These are phyloP conservation scores for Ascochyta clinopodiicola DNA, from an alignment of 2,329 filamentous ascomycete species.

Conservation along the genomic window DNA sequence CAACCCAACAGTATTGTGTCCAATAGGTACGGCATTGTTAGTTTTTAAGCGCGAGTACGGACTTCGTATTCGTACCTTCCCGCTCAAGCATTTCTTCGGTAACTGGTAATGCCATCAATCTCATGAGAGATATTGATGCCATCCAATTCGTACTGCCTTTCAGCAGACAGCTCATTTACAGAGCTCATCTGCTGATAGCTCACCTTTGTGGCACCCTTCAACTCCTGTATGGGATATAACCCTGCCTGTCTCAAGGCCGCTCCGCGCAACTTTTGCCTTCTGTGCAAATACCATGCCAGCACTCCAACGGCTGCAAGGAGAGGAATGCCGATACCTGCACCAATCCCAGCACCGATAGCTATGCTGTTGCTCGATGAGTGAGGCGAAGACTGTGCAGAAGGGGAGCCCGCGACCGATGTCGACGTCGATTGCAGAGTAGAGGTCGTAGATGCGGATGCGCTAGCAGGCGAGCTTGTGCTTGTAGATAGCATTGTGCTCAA, in stretches of 20 bases:
- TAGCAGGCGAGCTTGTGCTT: neutral
- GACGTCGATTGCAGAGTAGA: neutral
- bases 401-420: neutral
- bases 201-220: neutral
- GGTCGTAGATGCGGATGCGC: slow-evolving; percentile 4
- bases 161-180: neutral
- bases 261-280: neutral
- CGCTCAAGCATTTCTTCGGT: neutral
- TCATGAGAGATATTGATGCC: neutral
- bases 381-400: neutral
- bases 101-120: neutral
- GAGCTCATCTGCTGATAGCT: neutral
- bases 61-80: no score
- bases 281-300: slow-evolving; percentile 1
- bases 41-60: no score
- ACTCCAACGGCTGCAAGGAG: slow-evolving; percentile 4
- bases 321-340: slow-evolving; percentile 3
- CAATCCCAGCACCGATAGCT: slow-evolving; percentile 9
- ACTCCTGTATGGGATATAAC: neutral
- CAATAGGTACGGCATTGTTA: no score
- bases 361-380: neutral
- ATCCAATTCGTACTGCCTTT: neutral
- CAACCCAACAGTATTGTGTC: no score
- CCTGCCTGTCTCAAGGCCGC: neutral
- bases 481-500: neutral